phyloP scores from a whole-genome alignment of 1,284 basidiomycete species.

The Chondrostereum purpureum region DNA sequence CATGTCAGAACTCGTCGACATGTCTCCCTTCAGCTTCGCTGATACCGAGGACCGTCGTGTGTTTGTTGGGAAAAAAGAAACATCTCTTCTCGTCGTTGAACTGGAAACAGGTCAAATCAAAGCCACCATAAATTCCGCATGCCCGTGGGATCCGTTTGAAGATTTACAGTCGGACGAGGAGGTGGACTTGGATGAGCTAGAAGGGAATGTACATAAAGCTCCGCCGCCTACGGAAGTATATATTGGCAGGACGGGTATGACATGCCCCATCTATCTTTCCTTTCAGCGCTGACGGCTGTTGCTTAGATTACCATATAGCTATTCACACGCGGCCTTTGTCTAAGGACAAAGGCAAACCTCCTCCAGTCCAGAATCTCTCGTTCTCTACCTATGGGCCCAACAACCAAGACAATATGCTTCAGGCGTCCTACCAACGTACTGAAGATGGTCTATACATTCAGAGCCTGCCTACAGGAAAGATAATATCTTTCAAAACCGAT shows the following conservation, averaged over 20 bases:
- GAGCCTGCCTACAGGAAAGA: constrained; percentile 66
- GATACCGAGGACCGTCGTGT: constrained; percentile 60
- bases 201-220: constrained; percentile 35
- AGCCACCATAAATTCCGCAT: constrained; percentile 70
- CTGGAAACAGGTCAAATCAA: constrained; percentile 79
- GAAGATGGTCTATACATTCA: constrained; percentile 76
- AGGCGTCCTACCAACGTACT: constrained; percentile 61
- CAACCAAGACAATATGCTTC: constrained; percentile 62
- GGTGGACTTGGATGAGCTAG: constrained; percentile 62
- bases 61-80: constrained; percentile 84
- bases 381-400: constrained; percentile 85
- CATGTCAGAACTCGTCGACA: constrained; percentile 81
- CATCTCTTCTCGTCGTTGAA: constrained; percentile 73
- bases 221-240: constrained; percentile 52
- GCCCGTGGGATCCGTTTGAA: constrained; percentile 67
- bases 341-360: constrained; percentile 1
- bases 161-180: constrained; percentile 43
- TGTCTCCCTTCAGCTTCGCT: constrained; percentile 78
- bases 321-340: constrained; percentile 47
- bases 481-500: constrained; percentile 62
- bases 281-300: background rate
- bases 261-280: constrained; percentile 5
- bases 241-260: constrained; percentile 76
- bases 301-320: constrained; percentile 64
- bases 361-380: constrained; percentile 65